Evolutionary conservation across 228 moss, liverwort and hornwort species (phyloP), one percentile per base, ranked within the genome.

Genomic region (Sphagnum magellanicum): DNA sequence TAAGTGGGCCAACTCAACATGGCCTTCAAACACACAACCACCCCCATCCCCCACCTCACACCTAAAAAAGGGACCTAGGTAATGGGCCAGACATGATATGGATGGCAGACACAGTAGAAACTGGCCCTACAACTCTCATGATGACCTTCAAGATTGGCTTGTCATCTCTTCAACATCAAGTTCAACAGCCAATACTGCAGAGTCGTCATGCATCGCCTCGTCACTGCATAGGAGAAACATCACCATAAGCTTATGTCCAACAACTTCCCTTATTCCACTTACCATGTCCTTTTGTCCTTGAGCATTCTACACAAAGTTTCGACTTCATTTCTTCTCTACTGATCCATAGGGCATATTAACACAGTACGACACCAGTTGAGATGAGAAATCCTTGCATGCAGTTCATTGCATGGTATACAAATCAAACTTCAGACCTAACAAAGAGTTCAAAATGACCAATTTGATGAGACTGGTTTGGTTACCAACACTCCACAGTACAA

Each of bases 181-280:
- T 72, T 85, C 85, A 75, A 85, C 76, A 52, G 85, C 85, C 79
- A 85, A 68, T 6, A 85, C 85, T 48, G 81, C 79, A 52, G 85
- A 85, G 67, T 85, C 85, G 72, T 85, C 85, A 62, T 81, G 81
- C 85, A 85, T 85, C 60, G 85, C 85, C 72, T 79, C 81, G n/a
- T 81, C 85, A 77, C 85, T 85, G 76, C 67, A 71, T 13, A 9
- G 68, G 74, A 67, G 55, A 75, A 17, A 61, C 55, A 48, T 7
- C 8, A 63, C 7, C 16, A 63, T 63, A 8, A 55, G 55, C 55
- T 55, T 55, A 50, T 58, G 13, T 7, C 13, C 0, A 13, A 13
- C 4, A 55, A 6, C 17, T 8, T 15, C 15, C 13, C 6, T 11
- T 60, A 60, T 60, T 12, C 59, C 59, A 60, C 2, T 60, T 11